phyloP scores from a whole-genome alignment of 75 land plant species.

The Selaginella moellendorffii region DNA sequence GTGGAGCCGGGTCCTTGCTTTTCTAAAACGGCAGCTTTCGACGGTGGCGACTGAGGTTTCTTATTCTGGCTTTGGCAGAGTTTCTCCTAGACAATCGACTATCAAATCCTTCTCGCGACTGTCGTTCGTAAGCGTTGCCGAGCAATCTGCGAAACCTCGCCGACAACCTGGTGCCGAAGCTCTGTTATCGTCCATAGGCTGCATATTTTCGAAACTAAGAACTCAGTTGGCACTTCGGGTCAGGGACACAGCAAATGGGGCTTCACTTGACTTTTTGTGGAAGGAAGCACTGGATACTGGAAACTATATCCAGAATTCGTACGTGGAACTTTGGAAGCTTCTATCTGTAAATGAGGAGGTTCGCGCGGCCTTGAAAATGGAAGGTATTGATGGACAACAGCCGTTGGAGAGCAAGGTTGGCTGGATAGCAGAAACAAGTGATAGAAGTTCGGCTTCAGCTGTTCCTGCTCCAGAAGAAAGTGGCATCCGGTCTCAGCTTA shows the following conservation, averaged over 20 bases:
- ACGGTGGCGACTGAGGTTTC: constrained; percentile 14
- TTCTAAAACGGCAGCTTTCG: constrained; percentile 25
- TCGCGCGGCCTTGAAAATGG: constrained; percentile 14
- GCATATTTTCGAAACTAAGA: constrained; percentile 18
- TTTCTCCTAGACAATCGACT: no score
- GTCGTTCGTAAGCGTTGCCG: no score
- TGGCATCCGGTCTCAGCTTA: no score
- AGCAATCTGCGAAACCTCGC: no score
- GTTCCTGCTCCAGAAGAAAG: neutral
- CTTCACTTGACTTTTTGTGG: neutral
- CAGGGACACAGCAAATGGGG: neutral
- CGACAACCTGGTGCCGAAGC: no score
- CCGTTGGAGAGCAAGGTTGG: neutral
- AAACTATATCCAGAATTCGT: no score
- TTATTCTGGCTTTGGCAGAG: no score
- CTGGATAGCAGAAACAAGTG: neutral
- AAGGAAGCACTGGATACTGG: neutral
- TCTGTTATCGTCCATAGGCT: constrained; percentile 7
- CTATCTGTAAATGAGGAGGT: constrained; percentile 18
- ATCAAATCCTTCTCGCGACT: no score
- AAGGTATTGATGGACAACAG: constrained; percentile 15
- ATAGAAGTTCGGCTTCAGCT: neutral
- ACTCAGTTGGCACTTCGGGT: constrained; percentile 15
- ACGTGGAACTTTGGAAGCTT: constrained; percentile 17
- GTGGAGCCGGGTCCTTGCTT: constrained; percentile 39